Conservation (phyloP, 108 stramenopile genomes). For the Skeletonema potamos region DNA sequence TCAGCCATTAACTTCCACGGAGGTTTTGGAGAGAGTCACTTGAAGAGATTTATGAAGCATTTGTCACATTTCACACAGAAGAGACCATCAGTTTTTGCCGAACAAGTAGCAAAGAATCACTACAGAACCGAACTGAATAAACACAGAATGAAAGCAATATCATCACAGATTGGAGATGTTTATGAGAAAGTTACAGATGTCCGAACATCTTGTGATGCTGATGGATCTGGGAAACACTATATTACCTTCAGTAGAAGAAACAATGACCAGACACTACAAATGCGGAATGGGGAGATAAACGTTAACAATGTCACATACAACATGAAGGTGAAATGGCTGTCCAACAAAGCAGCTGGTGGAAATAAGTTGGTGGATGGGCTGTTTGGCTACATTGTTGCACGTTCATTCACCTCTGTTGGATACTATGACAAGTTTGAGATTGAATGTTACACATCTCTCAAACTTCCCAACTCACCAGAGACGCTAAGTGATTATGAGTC, state of each 20-base stretch:
- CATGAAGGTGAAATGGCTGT: not conserved
- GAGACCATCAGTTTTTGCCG: not conserved
- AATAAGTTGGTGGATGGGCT: not conserved
- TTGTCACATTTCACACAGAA: not conserved
- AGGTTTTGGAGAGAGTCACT: conserved; percentile 6
- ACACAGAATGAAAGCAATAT: not conserved
- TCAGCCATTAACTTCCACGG: conserved; percentile 11
- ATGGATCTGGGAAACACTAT: not conserved
- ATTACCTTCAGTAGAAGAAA: not conserved
- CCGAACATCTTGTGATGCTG: too few relatives aligned
- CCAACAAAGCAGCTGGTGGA: not conserved
- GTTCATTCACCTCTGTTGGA: not conserved
- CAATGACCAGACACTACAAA: not conserved
- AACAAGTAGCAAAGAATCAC: conserved; percentile 1
- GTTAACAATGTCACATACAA: not conserved
- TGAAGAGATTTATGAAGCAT: conserved; percentile 2
- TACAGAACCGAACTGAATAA: not conserved
- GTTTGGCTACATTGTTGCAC: not conserved
- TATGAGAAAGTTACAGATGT: not conserved
- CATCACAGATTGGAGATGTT: not conserved
- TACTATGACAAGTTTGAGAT: not conserved
- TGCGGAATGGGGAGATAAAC: too few relatives aligned
- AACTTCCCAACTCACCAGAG: not conserved
- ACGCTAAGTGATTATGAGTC: not conserved
- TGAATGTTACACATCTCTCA: not conserved